These are phyloP conservation scores for Sporothrix variecibatus DNA, from an alignment of 2,329 filamentous ascomycete genomes.

Conservation along the genomic window DNA sequence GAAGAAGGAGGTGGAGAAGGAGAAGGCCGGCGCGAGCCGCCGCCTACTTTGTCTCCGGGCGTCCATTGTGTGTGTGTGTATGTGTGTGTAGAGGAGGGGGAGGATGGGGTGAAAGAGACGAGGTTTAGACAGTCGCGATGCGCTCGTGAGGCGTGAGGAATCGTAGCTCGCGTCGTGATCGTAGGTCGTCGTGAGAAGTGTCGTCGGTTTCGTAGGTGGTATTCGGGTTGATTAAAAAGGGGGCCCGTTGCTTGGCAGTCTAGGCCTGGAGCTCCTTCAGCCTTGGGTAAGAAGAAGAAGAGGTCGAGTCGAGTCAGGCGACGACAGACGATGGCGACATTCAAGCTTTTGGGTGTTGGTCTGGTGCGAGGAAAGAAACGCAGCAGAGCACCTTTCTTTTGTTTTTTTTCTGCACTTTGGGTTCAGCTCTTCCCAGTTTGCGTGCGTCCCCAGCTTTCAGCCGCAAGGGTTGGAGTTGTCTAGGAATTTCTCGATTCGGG, in stretches of 20 bases:
- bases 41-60: slow-evolving; percentile 3
- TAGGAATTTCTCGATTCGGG: neutral
- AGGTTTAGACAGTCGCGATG: no score
- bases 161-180: neutral
- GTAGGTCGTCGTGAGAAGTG: neutral
- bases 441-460: neutral
- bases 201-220: neutral
- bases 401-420: neutral
- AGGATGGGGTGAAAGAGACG: neutral
- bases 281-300: neutral
- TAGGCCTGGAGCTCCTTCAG: neutral
- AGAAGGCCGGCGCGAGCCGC: neutral
- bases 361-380: neutral
- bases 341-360: neutral
- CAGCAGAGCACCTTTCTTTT: neutral
- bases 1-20: neutral
- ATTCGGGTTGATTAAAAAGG: neutral
- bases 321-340: neutral
- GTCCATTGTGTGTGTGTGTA: slow-evolving; percentile 2
- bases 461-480: neutral
- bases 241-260: neutral
- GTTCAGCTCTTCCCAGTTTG: neutral
- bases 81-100: neutral
- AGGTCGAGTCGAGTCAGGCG: neutral
- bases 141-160: neutral